Percentiles rank a stretch among this genome's conserved stretches.
These are phyloP conservation scores for Musa acuminata DNA, from an alignment of 176 grass and related monocot species.

Conservation along the genomic window DNA sequence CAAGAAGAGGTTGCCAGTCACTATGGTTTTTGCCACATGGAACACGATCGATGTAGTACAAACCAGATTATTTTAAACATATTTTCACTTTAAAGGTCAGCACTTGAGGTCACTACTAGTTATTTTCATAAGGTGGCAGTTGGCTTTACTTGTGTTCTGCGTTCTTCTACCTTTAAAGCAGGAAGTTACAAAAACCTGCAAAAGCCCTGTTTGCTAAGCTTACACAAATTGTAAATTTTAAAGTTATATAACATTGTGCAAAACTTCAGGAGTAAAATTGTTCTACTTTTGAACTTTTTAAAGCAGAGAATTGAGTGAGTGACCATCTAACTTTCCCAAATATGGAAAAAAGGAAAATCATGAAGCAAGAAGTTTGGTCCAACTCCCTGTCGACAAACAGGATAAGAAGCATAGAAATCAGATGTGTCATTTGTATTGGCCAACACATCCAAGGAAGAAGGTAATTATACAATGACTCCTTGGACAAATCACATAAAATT, in stretches of 20 bases:
- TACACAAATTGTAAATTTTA: not conserved
- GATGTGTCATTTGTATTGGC: not conserved
- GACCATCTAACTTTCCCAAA: not conserved
- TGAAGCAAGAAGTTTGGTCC: no score
- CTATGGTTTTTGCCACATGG: no score
- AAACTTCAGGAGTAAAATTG: not conserved
- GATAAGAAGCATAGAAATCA: not conserved
- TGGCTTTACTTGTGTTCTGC: not conserved
- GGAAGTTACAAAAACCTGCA: not conserved
- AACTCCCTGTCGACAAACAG: no score
- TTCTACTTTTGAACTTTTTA: no score
- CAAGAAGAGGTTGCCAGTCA: not conserved
- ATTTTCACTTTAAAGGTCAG: not conserved
- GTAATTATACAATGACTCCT: no score
- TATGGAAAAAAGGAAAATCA: not conserved
- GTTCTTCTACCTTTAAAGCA: not conserved
- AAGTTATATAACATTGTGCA: not conserved
- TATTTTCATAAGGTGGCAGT: not conserved
- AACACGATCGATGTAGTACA: not conserved
- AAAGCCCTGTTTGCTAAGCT: not conserved
- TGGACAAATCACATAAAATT: no score
- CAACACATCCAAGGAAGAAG: not conserved
- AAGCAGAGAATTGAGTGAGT: not conserved
- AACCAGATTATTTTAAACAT: not conserved
- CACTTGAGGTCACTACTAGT: not conserved